These are phyloP conservation scores for Prunus mira DNA, from an alignment of 306 rosid genomes.

Conservation along the genomic window DNA sequence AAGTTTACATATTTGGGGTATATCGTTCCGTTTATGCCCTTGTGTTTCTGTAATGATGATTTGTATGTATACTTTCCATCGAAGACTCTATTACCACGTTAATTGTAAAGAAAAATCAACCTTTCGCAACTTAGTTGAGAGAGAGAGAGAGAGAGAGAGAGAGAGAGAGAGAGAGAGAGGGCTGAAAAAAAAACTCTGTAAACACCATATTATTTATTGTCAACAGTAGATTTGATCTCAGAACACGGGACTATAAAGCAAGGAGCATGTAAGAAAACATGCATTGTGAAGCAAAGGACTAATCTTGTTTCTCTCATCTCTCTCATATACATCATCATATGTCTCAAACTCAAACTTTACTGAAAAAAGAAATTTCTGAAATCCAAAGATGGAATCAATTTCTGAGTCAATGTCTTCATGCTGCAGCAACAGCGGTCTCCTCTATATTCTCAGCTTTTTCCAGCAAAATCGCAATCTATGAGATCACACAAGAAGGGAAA, in stretches of 20 bases:
- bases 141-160: neutral
- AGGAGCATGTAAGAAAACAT: neutral
- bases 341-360: neutral
- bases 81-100: too few relatives aligned
- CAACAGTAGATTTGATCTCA: neutral
- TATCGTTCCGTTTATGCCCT: neutral
- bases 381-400: neutral
- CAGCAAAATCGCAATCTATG: constrained; percentile 55
- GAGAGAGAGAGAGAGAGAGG: neutral
- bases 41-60: neutral
- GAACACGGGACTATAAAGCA: neutral
- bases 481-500: neutral
- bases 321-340: neutral
- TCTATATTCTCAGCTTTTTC: constrained; percentile 33
- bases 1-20: neutral
- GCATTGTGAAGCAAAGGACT: neutral
- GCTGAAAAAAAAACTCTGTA: neutral
- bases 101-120: too few relatives aligned
- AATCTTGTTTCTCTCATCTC: neutral
- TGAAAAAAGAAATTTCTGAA: neutral
- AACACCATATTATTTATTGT: neutral
- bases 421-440: constrained; percentile 21
- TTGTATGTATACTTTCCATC: neutral
- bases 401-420: constrained; percentile 17
- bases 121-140: neutral